These are phyloP conservation scores for Onygenales sp. DNA, from an alignment of 2,329 filamentous ascomycete species.

Conservation along the genomic window DNA sequence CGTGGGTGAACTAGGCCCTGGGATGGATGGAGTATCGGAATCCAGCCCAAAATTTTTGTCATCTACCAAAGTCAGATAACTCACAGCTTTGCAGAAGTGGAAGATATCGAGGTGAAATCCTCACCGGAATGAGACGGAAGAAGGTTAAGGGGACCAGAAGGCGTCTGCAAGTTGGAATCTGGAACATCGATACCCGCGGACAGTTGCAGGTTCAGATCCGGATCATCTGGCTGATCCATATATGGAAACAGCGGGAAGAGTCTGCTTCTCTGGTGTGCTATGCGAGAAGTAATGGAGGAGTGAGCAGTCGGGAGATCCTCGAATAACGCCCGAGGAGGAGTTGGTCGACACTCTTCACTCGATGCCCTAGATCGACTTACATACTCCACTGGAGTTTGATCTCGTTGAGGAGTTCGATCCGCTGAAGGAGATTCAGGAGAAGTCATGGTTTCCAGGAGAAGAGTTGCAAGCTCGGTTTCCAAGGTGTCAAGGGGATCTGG, in stretches of 20 bases:
- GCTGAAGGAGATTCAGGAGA: too few species aligned
- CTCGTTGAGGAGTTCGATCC: background rate
- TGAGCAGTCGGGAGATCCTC: constrained; percentile 13
- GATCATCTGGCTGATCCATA: background rate
- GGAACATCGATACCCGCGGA: background rate
- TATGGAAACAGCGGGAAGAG: background rate
- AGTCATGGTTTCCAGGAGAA: background rate
- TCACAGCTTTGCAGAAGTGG: background rate
- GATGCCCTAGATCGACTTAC: background rate
- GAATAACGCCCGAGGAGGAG: constrained; percentile 11
- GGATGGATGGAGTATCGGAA: background rate
- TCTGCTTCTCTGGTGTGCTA: constrained; percentile 1
- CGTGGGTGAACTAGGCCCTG: background rate
- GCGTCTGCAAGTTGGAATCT: background rate
- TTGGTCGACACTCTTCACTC: constrained; percentile 5
- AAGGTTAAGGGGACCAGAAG: background rate
- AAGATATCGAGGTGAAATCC: background rate
- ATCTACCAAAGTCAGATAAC: background rate
- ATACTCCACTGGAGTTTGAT: background rate
- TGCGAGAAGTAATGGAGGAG: constrained; percentile 13
- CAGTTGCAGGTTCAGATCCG: background rate
- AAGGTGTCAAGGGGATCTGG: background rate
- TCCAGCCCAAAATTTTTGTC: background rate
- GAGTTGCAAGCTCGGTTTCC: background rate
- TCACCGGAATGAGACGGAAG: background rate